Evolutionary conservation across 768 basidiomycete genomes (phyloP).

Genomic region (Tulasnella sp.): DNA sequence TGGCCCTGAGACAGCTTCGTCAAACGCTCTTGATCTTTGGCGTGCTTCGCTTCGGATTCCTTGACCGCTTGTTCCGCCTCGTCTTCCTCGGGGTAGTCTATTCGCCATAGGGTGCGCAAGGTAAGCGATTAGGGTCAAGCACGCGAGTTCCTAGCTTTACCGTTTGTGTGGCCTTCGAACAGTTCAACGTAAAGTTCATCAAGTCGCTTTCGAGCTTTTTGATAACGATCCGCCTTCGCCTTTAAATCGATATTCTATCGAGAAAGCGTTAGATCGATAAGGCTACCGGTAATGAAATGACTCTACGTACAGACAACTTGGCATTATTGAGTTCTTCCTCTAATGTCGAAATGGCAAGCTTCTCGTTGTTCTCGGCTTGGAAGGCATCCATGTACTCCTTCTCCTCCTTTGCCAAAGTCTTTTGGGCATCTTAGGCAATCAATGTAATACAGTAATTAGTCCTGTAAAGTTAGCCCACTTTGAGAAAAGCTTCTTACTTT

Average conservation of each 20-base stretch:
- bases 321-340: slow-evolving; percentile 28
- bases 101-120: neutral
- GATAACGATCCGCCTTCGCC: neutral
- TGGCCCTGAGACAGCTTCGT: slow-evolving; percentile 15
- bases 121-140: neutral
- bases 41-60: slow-evolving; percentile 6
- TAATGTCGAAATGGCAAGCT: slow-evolving; percentile 25
- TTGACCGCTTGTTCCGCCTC: slow-evolving; percentile 30
- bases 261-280: neutral
- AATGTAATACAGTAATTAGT: neutral
- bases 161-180: slow-evolving; percentile 24
- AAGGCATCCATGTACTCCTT: slow-evolving; percentile 34
- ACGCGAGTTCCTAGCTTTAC: neutral
- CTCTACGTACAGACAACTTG: neutral
- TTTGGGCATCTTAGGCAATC: neutral
- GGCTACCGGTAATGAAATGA: neutral
- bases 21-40: slow-evolving; percentile 18
- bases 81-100: slow-evolving; percentile 34
- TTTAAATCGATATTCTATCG: slow-evolving; percentile 22
- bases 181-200: slow-evolving; percentile 28
- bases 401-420: slow-evolving; percentile 30
- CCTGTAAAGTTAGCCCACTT: neutral
- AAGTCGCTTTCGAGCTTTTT: slow-evolving; percentile 23
- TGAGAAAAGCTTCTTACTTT: neutral
- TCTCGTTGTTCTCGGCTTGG: slow-evolving; percentile 31